Evolutionary conservation across 805 yeast genomes (phyloP).

Genomic region (Vanderwaltozyma verrucispora): DNA sequence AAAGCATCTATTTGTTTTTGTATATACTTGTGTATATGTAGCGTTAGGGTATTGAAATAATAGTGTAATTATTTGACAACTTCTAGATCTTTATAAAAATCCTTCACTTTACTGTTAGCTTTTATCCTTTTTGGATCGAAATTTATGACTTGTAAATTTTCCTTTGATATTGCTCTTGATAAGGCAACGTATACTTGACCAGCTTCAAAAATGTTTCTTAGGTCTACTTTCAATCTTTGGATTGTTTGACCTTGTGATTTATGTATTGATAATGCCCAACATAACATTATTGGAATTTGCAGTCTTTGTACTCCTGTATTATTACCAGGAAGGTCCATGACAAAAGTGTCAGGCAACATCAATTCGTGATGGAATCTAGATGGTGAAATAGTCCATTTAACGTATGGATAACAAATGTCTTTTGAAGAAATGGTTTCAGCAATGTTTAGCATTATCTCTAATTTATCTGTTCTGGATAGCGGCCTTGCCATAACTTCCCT

Average conservation of each 20-base stretch:
- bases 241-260: slow-evolving; percentile 82
- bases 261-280: slow-evolving; percentile 81
- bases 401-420: slow-evolving; percentile 23
- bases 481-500: slow-evolving; percentile 19
- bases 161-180: slow-evolving; percentile 64
- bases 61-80: slow-evolving; percentile 4
- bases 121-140: slow-evolving; percentile 49
- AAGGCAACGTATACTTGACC: slow-evolving; percentile 82
- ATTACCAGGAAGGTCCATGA: slow-evolving; percentile 28
- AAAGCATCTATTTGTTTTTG: too few relatives aligned
- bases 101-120: slow-evolving; percentile 49
- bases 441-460: slow-evolving; percentile 11
- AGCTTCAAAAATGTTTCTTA: slow-evolving; percentile 57
- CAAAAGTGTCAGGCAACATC: slow-evolving; percentile 32
- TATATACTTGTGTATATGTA: too few relatives aligned
- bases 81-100: slow-evolving; percentile 45
- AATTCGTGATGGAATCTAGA: slow-evolving; percentile 23
- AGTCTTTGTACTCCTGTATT: slow-evolving; percentile 31
- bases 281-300: slow-evolving; percentile 60
- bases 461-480: slow-evolving; percentile 6
- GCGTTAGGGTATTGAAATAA: too few relatives aligned
- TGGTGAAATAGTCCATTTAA: slow-evolving; percentile 25
- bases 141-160: slow-evolving; percentile 53
- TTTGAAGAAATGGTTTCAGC: slow-evolving; percentile 13
- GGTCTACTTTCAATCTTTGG: slow-evolving; percentile 57